phyloP scores from a whole-genome alignment of 2,329 filamentous ascomycete genomes.

The Byssothecium circinans region DNA sequence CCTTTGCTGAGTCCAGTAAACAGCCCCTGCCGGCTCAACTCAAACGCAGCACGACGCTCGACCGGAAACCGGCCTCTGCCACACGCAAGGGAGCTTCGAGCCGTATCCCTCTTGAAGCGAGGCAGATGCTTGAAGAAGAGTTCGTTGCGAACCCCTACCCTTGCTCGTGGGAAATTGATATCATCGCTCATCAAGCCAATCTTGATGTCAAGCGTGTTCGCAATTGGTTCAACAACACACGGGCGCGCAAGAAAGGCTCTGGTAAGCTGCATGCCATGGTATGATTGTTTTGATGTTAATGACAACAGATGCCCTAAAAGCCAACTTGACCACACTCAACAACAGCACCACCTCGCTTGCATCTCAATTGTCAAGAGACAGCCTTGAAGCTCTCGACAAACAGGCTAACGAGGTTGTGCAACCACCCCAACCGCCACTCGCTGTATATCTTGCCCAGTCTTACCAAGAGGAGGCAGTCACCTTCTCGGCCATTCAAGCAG shows the following conservation, averaged over 20 bases:
- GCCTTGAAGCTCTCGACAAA: slow-evolving; percentile 32
- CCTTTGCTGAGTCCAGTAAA: neutral
- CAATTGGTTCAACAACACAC: slow-evolving; percentile 42
- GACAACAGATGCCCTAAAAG: slow-evolving; percentile 10
- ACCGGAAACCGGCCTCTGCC: slow-evolving; percentile 36
- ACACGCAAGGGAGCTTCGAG: slow-evolving; percentile 36
- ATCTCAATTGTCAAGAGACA: slow-evolving; percentile 32
- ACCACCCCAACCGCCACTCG: slow-evolving; percentile 35
- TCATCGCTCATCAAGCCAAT: slow-evolving; percentile 40
- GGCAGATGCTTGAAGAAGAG: slow-evolving; percentile 39
- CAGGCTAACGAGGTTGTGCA: slow-evolving; percentile 19
- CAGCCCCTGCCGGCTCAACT: neutral
- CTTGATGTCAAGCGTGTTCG: slow-evolving; percentile 40
- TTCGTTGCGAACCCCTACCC: slow-evolving; percentile 41
- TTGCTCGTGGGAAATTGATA: slow-evolving; percentile 39
- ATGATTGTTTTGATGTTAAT: neutral
- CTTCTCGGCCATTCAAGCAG: slow-evolving; percentile 33
- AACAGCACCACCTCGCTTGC: slow-evolving; percentile 15
- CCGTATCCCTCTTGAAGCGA: slow-evolving; percentile 35
- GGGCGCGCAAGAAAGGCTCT: slow-evolving; percentile 34
- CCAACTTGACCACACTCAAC: slow-evolving; percentile 4
- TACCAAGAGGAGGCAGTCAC: slow-evolving; percentile 38
- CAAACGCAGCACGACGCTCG: slow-evolving; percentile 9
- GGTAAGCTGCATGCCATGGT: slow-evolving; percentile 14
- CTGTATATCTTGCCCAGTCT: slow-evolving; percentile 38